Evolutionary conservation across 257 asterid genomes (phyloP).

Genomic region (Salvia splendens): DNA sequence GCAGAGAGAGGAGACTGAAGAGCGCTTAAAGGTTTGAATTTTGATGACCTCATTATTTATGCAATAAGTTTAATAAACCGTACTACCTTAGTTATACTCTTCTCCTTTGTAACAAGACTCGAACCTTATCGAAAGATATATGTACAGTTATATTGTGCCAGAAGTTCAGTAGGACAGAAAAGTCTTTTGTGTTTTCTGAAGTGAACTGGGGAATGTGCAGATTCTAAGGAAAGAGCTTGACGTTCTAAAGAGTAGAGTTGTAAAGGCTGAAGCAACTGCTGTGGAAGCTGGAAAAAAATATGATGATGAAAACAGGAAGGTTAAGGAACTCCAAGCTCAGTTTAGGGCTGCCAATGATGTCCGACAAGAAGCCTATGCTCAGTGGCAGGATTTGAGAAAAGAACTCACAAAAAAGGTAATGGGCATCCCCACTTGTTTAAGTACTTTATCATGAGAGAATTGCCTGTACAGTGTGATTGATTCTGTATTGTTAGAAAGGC

Average conservation of each 20-base stretch:
- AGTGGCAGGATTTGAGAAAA: slow-evolving; percentile 62
- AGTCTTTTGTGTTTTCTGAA: slow-evolving; percentile 23
- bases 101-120: neutral
- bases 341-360: slow-evolving; percentile 76
- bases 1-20: slow-evolving; percentile 72
- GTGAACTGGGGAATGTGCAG: slow-evolving; percentile 44
- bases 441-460: slow-evolving; percentile 13
- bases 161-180: slow-evolving; percentile 18
- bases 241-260: slow-evolving; percentile 54
- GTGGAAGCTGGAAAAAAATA: slow-evolving; percentile 58
- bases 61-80: slow-evolving; percentile 4
- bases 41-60: slow-evolving; percentile 23
- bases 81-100: neutral
- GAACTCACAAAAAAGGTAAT: slow-evolving; percentile 69
- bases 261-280: slow-evolving; percentile 65
- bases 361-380: slow-evolving; percentile 79
- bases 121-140: neutral
- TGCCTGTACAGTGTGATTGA: slow-evolving; percentile 9
- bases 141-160: slow-evolving; percentile 11
- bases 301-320: slow-evolving; percentile 60
- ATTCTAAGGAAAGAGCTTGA: slow-evolving; percentile 77
- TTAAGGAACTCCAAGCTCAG: slow-evolving; percentile 68
- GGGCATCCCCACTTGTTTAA: slow-evolving; percentile 27
- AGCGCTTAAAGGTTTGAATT: slow-evolving; percentile 77
- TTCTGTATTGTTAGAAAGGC: neutral